phyloP scores from a whole-genome alignment of 2,329 filamentous ascomycete genomes.

The Pseudogymnoascus verrucosus region DNA sequence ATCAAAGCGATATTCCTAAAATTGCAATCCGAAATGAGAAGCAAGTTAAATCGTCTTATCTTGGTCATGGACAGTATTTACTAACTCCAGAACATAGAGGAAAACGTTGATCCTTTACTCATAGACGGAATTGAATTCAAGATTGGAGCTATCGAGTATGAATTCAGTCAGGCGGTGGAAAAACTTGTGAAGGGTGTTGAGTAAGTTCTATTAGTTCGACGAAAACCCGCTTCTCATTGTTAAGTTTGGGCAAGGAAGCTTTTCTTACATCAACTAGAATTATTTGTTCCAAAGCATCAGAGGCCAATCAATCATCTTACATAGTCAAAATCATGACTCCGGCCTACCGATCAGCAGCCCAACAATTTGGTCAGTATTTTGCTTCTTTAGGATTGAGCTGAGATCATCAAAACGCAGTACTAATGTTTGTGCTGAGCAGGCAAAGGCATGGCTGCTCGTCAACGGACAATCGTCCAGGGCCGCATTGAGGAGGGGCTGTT shows the following conservation, averaged over 20 bases:
- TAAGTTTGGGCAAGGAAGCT: too few species aligned
- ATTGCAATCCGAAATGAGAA: conserved; percentile 12
- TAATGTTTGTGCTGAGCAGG: conserved; percentile 9
- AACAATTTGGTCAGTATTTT: conserved; percentile 14
- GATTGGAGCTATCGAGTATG: conserved; percentile 12
- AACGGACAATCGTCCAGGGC: conserved; percentile 12
- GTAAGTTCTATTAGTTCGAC: conserved; percentile 11
- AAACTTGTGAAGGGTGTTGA: conserved; percentile 14
- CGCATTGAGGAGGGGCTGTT: conserved; percentile 16
- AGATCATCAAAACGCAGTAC: background rate
- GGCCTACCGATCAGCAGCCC: conserved; percentile 13
- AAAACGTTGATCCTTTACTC: conserved; percentile 10
- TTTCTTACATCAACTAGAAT: conserved; percentile 10
- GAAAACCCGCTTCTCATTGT: background rate
- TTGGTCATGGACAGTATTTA: background rate
- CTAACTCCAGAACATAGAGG: conserved; percentile 8
- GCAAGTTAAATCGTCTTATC: conserved; percentile 11
- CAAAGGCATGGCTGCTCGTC: conserved; percentile 9
- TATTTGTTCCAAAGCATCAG: conserved; percentile 14
- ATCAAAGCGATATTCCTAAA: conserved; percentile 11
- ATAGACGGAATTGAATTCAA: background rate
- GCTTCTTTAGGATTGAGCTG: background rate
- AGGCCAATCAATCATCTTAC: conserved; percentile 17
- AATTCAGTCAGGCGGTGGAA: conserved; percentile 12
- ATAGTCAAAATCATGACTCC: conserved; percentile 14